phyloP scores from a whole-genome alignment of 768 basidiomycete species.

The Neoboletus subvelutipes region DNA sequence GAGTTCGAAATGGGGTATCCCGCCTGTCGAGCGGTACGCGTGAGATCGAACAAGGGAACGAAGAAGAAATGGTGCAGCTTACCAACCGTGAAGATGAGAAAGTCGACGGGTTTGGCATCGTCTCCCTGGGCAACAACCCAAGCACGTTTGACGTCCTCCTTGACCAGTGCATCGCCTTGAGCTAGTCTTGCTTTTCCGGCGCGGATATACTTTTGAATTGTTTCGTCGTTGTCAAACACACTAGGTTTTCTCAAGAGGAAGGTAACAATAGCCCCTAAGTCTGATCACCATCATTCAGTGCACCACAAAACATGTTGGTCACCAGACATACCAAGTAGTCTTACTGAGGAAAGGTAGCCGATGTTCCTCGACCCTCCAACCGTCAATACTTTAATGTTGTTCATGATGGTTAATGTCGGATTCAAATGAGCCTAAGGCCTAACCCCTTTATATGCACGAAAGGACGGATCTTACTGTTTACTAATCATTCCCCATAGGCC shows the following conservation, averaged over 20 bases:
- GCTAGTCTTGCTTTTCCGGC: conserved; percentile 53
- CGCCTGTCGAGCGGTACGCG: conserved; percentile 7
- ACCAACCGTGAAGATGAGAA: conserved; percentile 65
- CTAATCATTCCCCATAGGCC: background rate
- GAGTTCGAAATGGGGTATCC: conserved; percentile 41
- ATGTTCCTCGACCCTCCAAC: conserved; percentile 59
- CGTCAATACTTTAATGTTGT: conserved; percentile 34
- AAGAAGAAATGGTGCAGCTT: conserved; percentile 18
- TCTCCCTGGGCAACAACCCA: conserved; percentile 44
- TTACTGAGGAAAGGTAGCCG: conserved; percentile 48
- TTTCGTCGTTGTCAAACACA: conserved; percentile 53
- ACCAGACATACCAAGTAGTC: conserved; percentile 44
- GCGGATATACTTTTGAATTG: conserved; percentile 51
- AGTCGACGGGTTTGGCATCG: conserved; percentile 41
- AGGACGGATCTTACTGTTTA: background rate
- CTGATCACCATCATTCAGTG: conserved; percentile 33
- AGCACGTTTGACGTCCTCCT: conserved; percentile 48
- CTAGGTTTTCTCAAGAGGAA: conserved; percentile 56
- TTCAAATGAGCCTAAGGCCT: fast-evolving
- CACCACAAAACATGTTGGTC: background rate
- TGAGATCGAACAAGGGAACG: background rate
- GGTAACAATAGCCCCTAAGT: conserved; percentile 56
- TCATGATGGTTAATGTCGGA: conserved; percentile 11
- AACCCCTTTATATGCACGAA: conserved; percentile 8
- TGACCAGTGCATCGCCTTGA: conserved; percentile 59